Percentiles rank a stretch among this genome's conserved stretches.
Conservation (phyloP, 192 early-diverging fungal genomes). For the Dissophora ornata region DNA sequence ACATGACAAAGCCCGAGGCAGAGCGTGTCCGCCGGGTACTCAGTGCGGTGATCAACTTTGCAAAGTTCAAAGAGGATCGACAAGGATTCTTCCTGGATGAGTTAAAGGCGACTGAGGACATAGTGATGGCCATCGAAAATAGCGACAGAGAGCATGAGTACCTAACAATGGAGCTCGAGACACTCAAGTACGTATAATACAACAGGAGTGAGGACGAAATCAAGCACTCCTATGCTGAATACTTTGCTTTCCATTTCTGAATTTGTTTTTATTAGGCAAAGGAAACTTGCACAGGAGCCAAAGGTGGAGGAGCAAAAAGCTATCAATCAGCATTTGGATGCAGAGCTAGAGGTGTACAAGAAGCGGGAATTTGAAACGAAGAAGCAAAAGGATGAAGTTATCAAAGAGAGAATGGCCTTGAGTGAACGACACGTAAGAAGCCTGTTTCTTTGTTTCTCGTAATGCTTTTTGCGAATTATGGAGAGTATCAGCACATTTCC, state of each 20-base stretch:
- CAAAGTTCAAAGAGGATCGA: slow-evolving; percentile 87
- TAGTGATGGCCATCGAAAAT: slow-evolving; percentile 8
- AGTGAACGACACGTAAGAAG: slow-evolving; percentile 17
- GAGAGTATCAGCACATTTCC: too few species aligned
- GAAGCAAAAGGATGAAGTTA: slow-evolving; percentile 18
- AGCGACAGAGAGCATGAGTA: slow-evolving; percentile 16
- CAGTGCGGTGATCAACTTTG: slow-evolving; percentile 89
- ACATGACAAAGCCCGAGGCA: slow-evolving; percentile 84
- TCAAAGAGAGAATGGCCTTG: slow-evolving; percentile 4
- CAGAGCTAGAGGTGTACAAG: slow-evolving; percentile 28
- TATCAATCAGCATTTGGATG: slow-evolving; percentile 18
- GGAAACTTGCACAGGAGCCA: slow-evolving; percentile 21
- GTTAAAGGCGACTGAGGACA: slow-evolving; percentile 7
- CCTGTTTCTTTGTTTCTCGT: neutral
- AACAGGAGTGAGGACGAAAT: too few species aligned
- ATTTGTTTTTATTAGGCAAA: slow-evolving; percentile 10
- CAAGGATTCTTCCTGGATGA: slow-evolving; percentile 23
- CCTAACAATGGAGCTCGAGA: slow-evolving; percentile 19
- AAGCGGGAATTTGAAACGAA: slow-evolving; percentile 14
- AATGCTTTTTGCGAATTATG: too few species aligned
- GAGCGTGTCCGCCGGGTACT: slow-evolving; percentile 75
- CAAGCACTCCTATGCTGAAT: too few species aligned
- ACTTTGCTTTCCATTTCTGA: too few species aligned
- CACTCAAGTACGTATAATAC: slow-evolving; percentile 8
- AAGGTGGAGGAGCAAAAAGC: slow-evolving; percentile 35